Evolutionary conservation across 305 asterid genomes (phyloP).

Genomic region (Fraxinus dipetala): DNA sequence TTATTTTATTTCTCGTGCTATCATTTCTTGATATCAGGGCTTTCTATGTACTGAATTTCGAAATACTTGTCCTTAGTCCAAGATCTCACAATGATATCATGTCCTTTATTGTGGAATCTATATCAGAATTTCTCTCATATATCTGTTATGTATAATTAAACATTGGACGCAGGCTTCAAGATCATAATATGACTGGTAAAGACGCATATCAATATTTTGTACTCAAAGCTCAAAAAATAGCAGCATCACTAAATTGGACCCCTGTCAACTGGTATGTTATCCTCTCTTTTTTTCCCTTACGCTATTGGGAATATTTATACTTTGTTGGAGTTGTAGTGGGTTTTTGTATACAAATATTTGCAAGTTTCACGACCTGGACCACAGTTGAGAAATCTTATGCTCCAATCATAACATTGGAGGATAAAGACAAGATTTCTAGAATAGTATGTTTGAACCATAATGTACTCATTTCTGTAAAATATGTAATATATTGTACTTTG

Average conservation of each 20-base stretch:
- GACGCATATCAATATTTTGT: conserved; percentile 88
- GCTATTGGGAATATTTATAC: neutral
- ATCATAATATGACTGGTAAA: conserved; percentile 67
- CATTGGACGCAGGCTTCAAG: conserved; percentile 64
- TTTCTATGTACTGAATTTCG: neutral
- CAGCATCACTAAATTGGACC: conserved; percentile 65
- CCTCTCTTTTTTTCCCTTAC: neutral
- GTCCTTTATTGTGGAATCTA: neutral
- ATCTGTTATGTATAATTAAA: neutral
- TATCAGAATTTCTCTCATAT: neutral
- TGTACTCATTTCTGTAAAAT: neutral
- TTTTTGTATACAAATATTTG: neutral
- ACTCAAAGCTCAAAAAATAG: conserved; percentile 90
- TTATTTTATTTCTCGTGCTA: neutral
- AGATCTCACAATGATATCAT: neutral
- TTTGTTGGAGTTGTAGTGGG: neutral
- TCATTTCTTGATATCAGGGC: neutral
- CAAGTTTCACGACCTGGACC: neutral
- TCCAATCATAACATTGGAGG: neutral
- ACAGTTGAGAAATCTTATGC: neutral
- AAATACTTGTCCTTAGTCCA: neutral
- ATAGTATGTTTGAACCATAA: neutral
- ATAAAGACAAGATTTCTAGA: neutral
- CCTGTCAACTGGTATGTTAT: conserved; percentile 84
- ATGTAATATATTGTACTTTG: conserved; percentile 12